Base-by-base conservation (phyloP, 2,329 filamentous ascomycete genomes). In the Beauveria bassiana region DNA sequence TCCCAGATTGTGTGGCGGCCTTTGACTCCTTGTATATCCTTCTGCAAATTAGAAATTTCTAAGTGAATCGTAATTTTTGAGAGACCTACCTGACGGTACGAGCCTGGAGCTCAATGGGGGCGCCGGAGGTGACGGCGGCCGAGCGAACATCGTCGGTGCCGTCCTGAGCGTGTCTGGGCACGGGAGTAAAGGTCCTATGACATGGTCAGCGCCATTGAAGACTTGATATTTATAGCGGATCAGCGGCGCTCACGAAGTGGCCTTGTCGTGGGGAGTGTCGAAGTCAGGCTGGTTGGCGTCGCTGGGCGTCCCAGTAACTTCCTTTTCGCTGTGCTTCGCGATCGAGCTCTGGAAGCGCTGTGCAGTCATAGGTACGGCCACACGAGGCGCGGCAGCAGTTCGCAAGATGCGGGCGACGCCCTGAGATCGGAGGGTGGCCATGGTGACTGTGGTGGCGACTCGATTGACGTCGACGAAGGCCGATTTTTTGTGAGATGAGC, bases 11-110 rank as follows among this genome's bases (percentile, higher is more conserved):
- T 49, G 93, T 97, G 42, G 95, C 93, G n/a, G 95, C 86, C 79
- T 99, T 99, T 62, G 90, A 73, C 55, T 92, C 91, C 70, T 89
- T 86, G 81, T 90, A 98, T 77, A 99, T 99, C 71, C 93, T 98
- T 71, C 16, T 55, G 10, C 2, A 24, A 26, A 28, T 61, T 63
- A 28, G 53, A 31, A 28, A 28, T 43, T 5, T n/a, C 14, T 6
- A 8, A 20, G 20, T 31, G 38, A 31, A 8, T 40, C 43, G 43
- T 16, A 2, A n/a, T 18, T 22, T 34, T 40, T 14, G 20, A 7
- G 16, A 6, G 12, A 10, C 60, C n/a, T 86, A 97, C 93, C 93
- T 89, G 70, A 98, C 96, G 68, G 90, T 93, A 69, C 95, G 87
- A 65, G 90, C 93, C 79, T 99, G 93, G 20, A 99, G 85, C 73